Base-by-base conservation (phyloP, 2,329 filamentous ascomycete species). In the Phoma sp. region DNA sequence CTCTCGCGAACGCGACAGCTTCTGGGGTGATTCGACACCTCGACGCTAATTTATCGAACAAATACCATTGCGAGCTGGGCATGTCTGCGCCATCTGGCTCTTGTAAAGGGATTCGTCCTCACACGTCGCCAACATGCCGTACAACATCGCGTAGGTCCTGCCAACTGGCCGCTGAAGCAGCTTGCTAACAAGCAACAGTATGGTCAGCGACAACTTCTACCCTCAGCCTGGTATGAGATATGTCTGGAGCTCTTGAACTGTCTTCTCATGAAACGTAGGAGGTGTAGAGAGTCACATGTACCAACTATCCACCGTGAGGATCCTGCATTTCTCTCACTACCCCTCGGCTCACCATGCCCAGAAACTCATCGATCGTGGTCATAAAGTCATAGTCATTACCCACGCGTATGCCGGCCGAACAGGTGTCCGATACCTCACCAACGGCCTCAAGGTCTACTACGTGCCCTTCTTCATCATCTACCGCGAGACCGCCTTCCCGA, bases 121-220 rank as follows among this genome's bases (percentile, higher is more conserved):
- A 34, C 25, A 39, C 30, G 12, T 17, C 37, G 32, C 42, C 67
- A 68, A 65, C 20, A 89, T 89, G 87, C 81, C 85, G 47, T 89
- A 89, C 80, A 88, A 88, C 66, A 89, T 89, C 72, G 86, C 87
- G 84, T 87, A 76, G 66, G 84, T 75, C 43, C 17, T 10, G n/a
- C n/a, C n/a, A n/a, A n/a, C n/a, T n/a, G n/a, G n/a, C n/a, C n/a
- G n/a, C n/a, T n/a, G n/a, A n/a, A n/a, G n/a, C n/a, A n/a, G n/a
- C 28, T 20, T 47, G 53, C 61, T 68, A 28, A 67, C 40, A 29
- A 30, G 11, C 12, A 18, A 18, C 62, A 87, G 84, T 55, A 99
- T 99, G 95, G 91, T 97, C 75, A 93, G 93, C 84, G 95, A 99
- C 82, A 97, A 96, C 84, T 99, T 99, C 87, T 99, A 96, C 74